Evolutionary conservation across 2,329 filamentous ascomycete genomes (phyloP), one percentile per base, ranked within the genome.

Genomic region (Albophoma yamanashiensis): DNA sequence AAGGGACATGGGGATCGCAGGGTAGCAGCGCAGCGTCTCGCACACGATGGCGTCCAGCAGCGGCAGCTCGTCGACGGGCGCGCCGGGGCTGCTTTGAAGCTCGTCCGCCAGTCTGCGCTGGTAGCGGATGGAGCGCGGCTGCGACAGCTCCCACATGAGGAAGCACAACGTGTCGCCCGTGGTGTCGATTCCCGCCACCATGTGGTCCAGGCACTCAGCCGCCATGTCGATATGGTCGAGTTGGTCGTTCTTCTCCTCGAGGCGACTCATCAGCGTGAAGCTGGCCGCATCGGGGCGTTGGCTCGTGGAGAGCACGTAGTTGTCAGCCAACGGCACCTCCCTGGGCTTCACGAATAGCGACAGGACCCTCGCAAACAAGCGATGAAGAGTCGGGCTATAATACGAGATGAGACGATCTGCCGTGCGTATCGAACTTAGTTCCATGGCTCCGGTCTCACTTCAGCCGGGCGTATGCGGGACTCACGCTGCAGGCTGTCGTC

Each of bases 171-270:
- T 85, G 64, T 89, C 87, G 20, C 86, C 86, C 0, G 87, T 89
- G 0, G 87, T 89, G 65, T 89, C 87, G 62, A 89, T 88, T 0
- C 87, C 87, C 0, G 87, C 87, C 0, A 82, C 84, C 82, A 89
- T 85, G 69, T 89, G 87, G 65, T 89, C 87, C 60, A 88, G 80
- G 65, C 84, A 88, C 70, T 90, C 87, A 25, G 86, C 86, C 0
- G 85, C 85, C 63, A 83, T 79, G 65, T 86, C 80, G 3, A 82
- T 72, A 4, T 75, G 70, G 40, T 81, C 76, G 40, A 87, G 75
- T 4, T 75, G 70, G 5, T 62, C 67, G 6, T 73, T 70, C 72
- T 83, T 76, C 66, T 83, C 73, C 67, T 82, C 72, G 64, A 89
- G 79, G 40, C 84, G 80, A 67, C 78, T 79, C 55, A 87, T 69